Percentiles rank a stretch among this genome's conserved stretches.
These are phyloP conservation scores for Bimuria novae-zelandiae DNA, from an alignment of 2,329 filamentous ascomycete species.

Conservation along the genomic window DNA sequence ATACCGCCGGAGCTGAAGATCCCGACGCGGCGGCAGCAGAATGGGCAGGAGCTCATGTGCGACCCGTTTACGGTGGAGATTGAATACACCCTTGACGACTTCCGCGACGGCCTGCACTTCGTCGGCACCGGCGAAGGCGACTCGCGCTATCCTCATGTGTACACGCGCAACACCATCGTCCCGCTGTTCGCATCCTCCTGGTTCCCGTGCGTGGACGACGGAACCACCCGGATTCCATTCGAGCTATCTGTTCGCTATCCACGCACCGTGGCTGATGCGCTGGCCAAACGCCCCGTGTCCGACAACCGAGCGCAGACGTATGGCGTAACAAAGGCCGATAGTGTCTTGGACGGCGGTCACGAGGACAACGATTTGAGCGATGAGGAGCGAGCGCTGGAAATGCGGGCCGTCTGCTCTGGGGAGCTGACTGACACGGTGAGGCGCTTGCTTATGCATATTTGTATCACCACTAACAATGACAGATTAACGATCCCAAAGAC, in stretches of 20 bases:
- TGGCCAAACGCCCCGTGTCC: slow-evolving; percentile 45
- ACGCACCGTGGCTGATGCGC: slow-evolving; percentile 79
- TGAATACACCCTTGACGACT: slow-evolving; percentile 75
- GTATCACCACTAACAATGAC: slow-evolving; percentile 21
- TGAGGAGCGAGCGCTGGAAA: slow-evolving; percentile 85
- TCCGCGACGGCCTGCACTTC: slow-evolving; percentile 89
- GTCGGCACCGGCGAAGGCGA: slow-evolving; percentile 82
- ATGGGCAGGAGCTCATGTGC: slow-evolving; percentile 48
- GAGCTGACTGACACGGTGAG: slow-evolving; percentile 78
- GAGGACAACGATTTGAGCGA: slow-evolving; percentile 59
- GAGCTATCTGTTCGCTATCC: slow-evolving; percentile 86
- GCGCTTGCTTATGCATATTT: slow-evolving; percentile 3
- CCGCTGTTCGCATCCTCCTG: slow-evolving; percentile 81
- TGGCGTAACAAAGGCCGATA: slow-evolving; percentile 36
- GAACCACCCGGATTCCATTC: slow-evolving; percentile 80
- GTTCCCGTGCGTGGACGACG: slow-evolving; percentile 92
- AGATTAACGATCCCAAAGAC: slow-evolving; percentile 73
- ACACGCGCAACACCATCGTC: slow-evolving; percentile 79
- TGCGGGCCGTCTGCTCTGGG: slow-evolving; percentile 89
- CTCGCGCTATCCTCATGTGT: slow-evolving; percentile 84
- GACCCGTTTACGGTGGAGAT: slow-evolving; percentile 69
- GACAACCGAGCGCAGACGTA: slow-evolving; percentile 20
- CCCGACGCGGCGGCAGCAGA: slow-evolving; percentile 59
- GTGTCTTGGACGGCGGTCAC: slow-evolving; percentile 38
- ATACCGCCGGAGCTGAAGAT: slow-evolving; percentile 66